Base-by-base conservation (phyloP, 2,329 filamentous ascomycete species). In the Venturia carpophila region DNA sequence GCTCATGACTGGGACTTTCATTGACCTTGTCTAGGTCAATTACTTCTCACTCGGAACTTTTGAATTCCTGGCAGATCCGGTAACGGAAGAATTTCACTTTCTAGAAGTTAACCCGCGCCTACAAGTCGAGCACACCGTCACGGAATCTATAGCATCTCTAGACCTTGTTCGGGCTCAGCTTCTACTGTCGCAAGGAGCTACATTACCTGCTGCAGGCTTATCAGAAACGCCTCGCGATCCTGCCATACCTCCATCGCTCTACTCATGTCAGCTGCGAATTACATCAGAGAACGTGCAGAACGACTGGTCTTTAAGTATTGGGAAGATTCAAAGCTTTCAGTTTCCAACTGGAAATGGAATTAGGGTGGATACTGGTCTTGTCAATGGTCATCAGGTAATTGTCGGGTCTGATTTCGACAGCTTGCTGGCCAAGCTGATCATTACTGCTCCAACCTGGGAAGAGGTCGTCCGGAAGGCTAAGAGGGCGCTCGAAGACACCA, bases 31-130 rank as follows among this genome's bases (percentile, higher is more conserved):
- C 64, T 67, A 80, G 74, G 79, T 85, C 62, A 73, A 77, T 4
- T 87, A 87, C 71, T 75, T 76, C 60, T 86, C 82, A 0, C 75
- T 87, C 0, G 86, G 85, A 10, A 88, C 85, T 0, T 87, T 87
- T 67, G 86, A 88, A 70, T 88, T 87, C 66, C 76, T 88, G 0
- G 78, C 86, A 15, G 82, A 82, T 65, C 78, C 80, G 13, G 66
- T 72, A 0, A 79, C 73, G 0, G 71, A 71, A 1, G 78, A 83
- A 30, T 84, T 81, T 71, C 86, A 80, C 72, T 86, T 87, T 68
- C 72, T 87, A 6, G 84, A 87, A 69, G 78, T 86, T 67, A 87
- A 87, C 65, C 84, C 84, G 0, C 77, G 84, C 2, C 71, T 86
- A 1, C 84, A 86, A 69, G 84, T 87, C 47, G 84, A 87, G 68